Conservation (phyloP, 2,329 filamentous ascomycete species). For the Exophiala phaeomuriformis region DNA sequence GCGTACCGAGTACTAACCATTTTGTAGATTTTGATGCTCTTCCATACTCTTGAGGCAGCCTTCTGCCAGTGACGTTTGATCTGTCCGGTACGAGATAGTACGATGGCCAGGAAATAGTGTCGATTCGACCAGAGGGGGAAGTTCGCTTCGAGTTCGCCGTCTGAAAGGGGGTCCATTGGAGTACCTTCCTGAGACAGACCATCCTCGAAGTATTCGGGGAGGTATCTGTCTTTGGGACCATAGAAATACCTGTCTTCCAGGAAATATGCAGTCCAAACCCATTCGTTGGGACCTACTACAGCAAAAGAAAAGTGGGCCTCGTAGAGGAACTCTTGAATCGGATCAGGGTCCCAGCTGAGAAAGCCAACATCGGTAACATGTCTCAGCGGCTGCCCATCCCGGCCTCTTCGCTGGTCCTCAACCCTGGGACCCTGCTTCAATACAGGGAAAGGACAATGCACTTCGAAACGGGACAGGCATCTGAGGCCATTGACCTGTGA, state of each 20-base stretch:
- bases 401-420: not conserved
- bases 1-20: not conserved
- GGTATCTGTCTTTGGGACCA: not conserved
- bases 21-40: not conserved
- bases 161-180: not conserved
- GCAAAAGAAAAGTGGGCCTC: slow-evolving; percentile 2
- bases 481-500: not conserved
- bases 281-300: not conserved
- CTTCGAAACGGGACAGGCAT: not conserved
- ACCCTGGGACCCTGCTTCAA: not conserved
- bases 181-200: not conserved
- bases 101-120: not conserved
- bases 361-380: not conserved
- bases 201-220: not conserved
- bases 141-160: not conserved
- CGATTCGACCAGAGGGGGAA: not conserved
- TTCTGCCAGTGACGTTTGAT: not conserved
- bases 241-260: slow-evolving; percentile 2
- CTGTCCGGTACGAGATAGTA: not conserved
- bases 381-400: not conserved
- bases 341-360: not conserved
- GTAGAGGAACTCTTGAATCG: not conserved
- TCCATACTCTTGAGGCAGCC: not conserved
- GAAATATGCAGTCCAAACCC: not conserved
- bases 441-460: not conserved